Evolutionary conservation across 2,329 filamentous ascomycete species (phyloP), one percentile per base, ranked within the genome.

Genomic region (Epichloe typhina): DNA sequence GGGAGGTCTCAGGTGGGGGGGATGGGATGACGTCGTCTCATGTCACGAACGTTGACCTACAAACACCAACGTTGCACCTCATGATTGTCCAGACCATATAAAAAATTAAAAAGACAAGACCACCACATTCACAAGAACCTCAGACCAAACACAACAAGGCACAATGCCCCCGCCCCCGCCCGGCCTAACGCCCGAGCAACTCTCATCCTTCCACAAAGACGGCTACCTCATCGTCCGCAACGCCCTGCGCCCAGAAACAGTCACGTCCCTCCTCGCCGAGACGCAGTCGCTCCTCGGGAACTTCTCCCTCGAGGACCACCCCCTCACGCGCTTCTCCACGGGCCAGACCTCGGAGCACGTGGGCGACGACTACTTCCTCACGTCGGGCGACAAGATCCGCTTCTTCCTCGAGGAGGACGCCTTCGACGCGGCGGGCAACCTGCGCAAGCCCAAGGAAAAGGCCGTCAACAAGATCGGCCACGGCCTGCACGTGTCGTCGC

Each of bases 351-450:
- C 63, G 44, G 77, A 83, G 54, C 91, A 97, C 69, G 86, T 96
- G 9, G 90, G 91, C 55, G 93, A 97, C 71, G 82, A 86, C 63
- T 98, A 98, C 75, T 97, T 98, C 71, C 80, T 97, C 3, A 77
- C 75, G 1, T 93, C 86, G 3, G 89, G 88, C 54, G 87, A 97
- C 73, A 91, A 96, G 70, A 74, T 97, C 54, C 85, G 89, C 53
- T 97, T 94, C 77, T 97, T 97, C 77, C 94, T 97, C 68, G 91
- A 97, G 69, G 88, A 94, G 68, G 90, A 93, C 68, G 91, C 91
- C 56, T 91, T 96, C 66, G 74, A 83, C 60, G 58, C 71, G 9
- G 61, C 68, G 0, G 84, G 86, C 38, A 69, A 71, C 1, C 79
- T 97, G 3, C 72, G 70, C 11, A 89, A 90, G 59, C 87, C 90